Percentiles rank a stretch among this genome's conserved stretches.
These are phyloP conservation scores for Fomitopsis palustris DNA, from an alignment of 1,284 basidiomycete species.

Conservation along the genomic window DNA sequence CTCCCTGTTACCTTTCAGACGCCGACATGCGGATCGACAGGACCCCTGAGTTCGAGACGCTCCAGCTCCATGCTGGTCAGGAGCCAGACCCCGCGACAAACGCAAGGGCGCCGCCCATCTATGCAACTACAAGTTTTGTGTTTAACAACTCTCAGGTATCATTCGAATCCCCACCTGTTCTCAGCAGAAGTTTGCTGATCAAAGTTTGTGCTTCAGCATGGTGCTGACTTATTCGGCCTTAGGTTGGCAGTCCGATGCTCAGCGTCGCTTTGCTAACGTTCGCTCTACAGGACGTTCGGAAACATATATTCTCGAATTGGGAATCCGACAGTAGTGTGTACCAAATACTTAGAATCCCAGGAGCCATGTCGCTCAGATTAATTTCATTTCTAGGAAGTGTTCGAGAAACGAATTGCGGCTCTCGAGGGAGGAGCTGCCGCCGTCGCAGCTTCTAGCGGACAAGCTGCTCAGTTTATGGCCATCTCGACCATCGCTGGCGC, in stretches of 20 bases:
- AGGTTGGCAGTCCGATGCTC: slow-evolving; percentile 35
- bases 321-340: slow-evolving; percentile 78
- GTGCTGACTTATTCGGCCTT: slow-evolving; percentile 79
- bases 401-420: slow-evolving; percentile 82
- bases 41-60: slow-evolving; percentile 76
- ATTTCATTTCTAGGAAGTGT: slow-evolving; percentile 56
- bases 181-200: too few species aligned
- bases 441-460: slow-evolving; percentile 76
- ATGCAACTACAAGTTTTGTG: slow-evolving; percentile 73
- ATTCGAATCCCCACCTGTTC: too few species aligned
- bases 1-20: background rate
- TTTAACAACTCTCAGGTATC: slow-evolving; percentile 78
- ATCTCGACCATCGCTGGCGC: slow-evolving; percentile 59
- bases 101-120: slow-evolving; percentile 82
- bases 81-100: slow-evolving; percentile 67
- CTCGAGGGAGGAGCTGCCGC: slow-evolving; percentile 83
- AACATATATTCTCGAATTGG: slow-evolving; percentile 80
- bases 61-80: slow-evolving; percentile 85
- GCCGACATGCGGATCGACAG: slow-evolving; percentile 27
- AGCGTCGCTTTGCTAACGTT: background rate
- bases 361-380: too few species aligned
- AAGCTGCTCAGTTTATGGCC: slow-evolving; percentile 81
- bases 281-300: slow-evolving; percentile 52
- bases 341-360: background rate
- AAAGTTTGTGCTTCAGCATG: slow-evolving; percentile 74